phyloP scores from a whole-genome alignment of 179 eudicot genomes.

The Amaranthus tricolor region DNA sequence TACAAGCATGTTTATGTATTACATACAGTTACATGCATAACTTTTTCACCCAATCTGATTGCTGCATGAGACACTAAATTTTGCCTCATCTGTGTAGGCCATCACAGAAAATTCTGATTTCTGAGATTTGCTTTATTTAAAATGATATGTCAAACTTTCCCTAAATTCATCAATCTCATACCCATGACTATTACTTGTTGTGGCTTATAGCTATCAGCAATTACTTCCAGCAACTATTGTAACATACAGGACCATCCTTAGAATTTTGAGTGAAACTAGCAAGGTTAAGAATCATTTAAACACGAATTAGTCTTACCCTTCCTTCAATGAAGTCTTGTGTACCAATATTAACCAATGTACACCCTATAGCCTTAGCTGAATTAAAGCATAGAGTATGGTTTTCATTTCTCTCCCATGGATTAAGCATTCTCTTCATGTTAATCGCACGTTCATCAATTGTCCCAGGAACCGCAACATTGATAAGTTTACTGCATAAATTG shows the following conservation, averaged over 20 bases:
- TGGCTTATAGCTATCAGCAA: background rate
- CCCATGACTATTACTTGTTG: slow-evolving; percentile 1
- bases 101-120: background rate
- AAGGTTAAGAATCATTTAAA: background rate
- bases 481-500: slow-evolving; percentile 69
- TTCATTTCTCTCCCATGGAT: slow-evolving; percentile 99
- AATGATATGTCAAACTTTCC: background rate
- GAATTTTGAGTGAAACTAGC: background rate
- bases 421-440: slow-evolving; percentile 78
- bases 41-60: slow-evolving; percentile 1
- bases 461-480: slow-evolving; percentile 96
- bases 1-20: background rate
- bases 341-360: slow-evolving; percentile 94
- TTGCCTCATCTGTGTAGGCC: background rate
- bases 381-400: slow-evolving; percentile 93
- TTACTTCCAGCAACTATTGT: background rate
- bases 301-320: slow-evolving; percentile 56
- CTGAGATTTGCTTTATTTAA: background rate
- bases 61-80: background rate
- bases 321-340: slow-evolving; percentile 97
- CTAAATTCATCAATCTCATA: background rate
- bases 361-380: slow-evolving; percentile 98
- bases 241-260: background rate
- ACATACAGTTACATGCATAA: background rate
- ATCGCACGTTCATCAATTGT: slow-evolving; percentile 97